phyloP scores from a whole-genome alignment of 2,329 filamentous ascomycete species.

The Alternaria sp. region DNA sequence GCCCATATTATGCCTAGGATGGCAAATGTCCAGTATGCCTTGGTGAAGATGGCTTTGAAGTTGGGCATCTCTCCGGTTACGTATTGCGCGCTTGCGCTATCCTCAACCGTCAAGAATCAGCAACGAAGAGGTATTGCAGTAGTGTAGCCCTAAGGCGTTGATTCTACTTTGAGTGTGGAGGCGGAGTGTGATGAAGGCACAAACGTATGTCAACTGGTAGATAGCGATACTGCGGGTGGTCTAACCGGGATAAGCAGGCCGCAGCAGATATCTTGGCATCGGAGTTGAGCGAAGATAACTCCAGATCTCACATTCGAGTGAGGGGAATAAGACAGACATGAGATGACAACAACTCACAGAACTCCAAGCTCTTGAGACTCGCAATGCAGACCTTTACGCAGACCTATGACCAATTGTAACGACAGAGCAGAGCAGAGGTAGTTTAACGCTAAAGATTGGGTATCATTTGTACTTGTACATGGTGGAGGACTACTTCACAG shows the following conservation, averaged over 20 bases:
- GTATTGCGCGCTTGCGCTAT: neutral
- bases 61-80: constrained; percentile 32
- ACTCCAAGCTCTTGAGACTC: neutral
- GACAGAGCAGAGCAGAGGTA: neutral
- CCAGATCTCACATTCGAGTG: neutral
- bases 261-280: constrained; percentile 15
- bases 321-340: no score
- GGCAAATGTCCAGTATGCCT: constrained; percentile 51
- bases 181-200: neutral
- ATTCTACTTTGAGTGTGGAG: neutral
- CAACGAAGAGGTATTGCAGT: neutral
- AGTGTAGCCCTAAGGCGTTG: neutral
- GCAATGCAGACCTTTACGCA: neutral
- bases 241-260: constrained; percentile 14
- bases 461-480: constrained; percentile 25
- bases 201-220: constrained; percentile 1
- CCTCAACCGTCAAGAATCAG: neutral
- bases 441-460: constrained; percentile 12
- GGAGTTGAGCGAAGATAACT: constrained; percentile 9
- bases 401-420: neutral
- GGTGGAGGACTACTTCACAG: neutral
- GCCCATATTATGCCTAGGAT: constrained; percentile 72
- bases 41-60: constrained; percentile 42
- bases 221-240: constrained; percentile 2
- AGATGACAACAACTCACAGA: neutral